Percentiles rank a stretch among this genome's conserved stretches.
These are phyloP conservation scores for Trichoderma pleuroti DNA, from an alignment of 2,329 filamentous ascomycete species.

Conservation along the genomic window DNA sequence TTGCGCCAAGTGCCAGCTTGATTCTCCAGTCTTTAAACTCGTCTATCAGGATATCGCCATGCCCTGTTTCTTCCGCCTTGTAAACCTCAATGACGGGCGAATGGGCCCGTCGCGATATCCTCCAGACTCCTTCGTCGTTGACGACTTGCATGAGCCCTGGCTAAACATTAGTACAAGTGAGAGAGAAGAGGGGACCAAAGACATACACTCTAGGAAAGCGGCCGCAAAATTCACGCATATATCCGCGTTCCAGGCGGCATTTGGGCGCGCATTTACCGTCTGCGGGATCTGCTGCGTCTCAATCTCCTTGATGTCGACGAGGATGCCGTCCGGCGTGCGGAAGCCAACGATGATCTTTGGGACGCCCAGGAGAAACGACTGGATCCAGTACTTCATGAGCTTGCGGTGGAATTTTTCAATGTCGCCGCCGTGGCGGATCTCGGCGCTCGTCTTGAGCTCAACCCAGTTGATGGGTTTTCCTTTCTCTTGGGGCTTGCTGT, in stretches of 20 bases:
- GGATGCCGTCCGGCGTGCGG: conserved; percentile 66
- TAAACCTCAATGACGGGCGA: conserved; percentile 68
- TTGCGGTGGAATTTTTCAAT: conserved; percentile 80
- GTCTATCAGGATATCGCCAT: conserved; percentile 71
- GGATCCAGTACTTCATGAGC: conserved; percentile 93
- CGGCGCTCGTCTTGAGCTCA: conserved; percentile 86
- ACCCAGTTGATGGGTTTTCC: conserved; percentile 82
- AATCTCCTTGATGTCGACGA: conserved; percentile 72
- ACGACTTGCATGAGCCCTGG: conserved; percentile 62
- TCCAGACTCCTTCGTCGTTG: conserved; percentile 74
- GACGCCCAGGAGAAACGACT: conserved; percentile 90
- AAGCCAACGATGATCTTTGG: conserved; percentile 91
- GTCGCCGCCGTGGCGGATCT: conserved; percentile 65
- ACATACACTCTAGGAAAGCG: conserved; percentile 71
- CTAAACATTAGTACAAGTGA: not conserved
- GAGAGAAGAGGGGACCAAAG: not conserved
- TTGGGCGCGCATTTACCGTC: conserved; percentile 64
- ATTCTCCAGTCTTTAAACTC: conserved; percentile 75
- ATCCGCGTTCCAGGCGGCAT: conserved; percentile 81
- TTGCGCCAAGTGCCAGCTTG: conserved; percentile 42
- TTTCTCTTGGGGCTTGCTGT: conserved; percentile 65
- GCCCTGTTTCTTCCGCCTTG: conserved; percentile 68
- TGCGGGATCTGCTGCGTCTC: conserved; percentile 75
- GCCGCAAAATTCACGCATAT: conserved; percentile 88
- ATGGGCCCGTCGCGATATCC: conserved; percentile 64